A percentile compares a stretch with the other conserved stretches of the same genome.
These are phyloP conservation scores for Nadsonia commutata DNA, from an alignment of 1,139 yeast species.

Conservation along the genomic window DNA sequence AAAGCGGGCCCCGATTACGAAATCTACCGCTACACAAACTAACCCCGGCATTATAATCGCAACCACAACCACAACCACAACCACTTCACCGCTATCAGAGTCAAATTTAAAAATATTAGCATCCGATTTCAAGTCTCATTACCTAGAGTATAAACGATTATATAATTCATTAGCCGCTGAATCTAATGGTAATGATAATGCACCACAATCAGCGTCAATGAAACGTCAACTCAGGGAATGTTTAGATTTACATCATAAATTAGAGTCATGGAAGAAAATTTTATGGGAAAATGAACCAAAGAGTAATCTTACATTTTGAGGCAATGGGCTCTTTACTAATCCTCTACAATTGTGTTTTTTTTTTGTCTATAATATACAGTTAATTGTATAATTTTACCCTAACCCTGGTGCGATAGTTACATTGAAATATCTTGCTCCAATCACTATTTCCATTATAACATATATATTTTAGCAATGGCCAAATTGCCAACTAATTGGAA, in stretches of 20 bases:
- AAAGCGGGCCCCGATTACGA: too few species aligned
- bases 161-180: not conserved
- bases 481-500: slow-evolving; percentile 6
- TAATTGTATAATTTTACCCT: too few species aligned
- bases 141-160: not conserved
- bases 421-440: too few species aligned
- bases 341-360: too few species aligned
- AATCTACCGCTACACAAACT: not conserved
- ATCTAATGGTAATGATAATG: not conserved
- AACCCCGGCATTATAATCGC: not conserved
- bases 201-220: not conserved
- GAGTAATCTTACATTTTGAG: too few species aligned
- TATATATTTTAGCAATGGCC: slow-evolving; percentile 1
- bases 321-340: too few species aligned
- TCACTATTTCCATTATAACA: too few species aligned
- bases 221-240: not conserved
- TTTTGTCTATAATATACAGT: too few species aligned
- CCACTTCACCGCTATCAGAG: not conserved
- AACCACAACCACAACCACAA: not conserved
- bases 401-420: too few species aligned
- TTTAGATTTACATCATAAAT: not conserved
- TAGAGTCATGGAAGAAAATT: not conserved
- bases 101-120: not conserved
- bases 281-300: not conserved
- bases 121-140: not conserved